Conservation (phyloP, 306 rosid species). For the Casuarina equisetifolia region DNA sequence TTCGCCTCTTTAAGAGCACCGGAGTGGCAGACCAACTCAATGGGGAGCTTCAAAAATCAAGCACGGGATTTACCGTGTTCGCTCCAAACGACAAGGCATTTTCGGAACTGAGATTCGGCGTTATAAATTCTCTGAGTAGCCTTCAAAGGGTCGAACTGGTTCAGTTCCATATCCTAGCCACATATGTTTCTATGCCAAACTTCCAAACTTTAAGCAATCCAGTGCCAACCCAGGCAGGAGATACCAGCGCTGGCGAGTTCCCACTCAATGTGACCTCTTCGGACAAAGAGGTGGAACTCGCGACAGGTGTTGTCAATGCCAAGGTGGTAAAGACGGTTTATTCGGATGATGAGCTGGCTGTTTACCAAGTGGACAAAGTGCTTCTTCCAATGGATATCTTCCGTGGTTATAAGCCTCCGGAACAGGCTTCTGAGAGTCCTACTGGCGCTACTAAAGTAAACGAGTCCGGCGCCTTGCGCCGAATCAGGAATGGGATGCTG, state of each 20-base stretch:
- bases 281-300: slow-evolving; percentile 44
- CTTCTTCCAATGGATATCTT: slow-evolving; percentile 45
- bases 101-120: slow-evolving; percentile 32
- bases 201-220: slow-evolving; percentile 55
- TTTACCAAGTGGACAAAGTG: slow-evolving; percentile 50
- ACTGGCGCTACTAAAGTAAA: background rate
- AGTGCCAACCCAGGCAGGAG: slow-evolving; percentile 52
- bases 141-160: slow-evolving; percentile 43
- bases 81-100: slow-evolving; percentile 36
- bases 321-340: slow-evolving; percentile 41
- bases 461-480: slow-evolving; percentile 18
- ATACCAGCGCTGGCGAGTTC: slow-evolving; percentile 28
- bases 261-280: slow-evolving; percentile 47
- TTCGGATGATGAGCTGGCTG: slow-evolving; percentile 40
- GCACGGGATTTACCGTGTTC: slow-evolving; percentile 24
- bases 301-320: slow-evolving; percentile 53
- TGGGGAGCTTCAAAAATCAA: slow-evolving; percentile 34
- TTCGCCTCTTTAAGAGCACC: slow-evolving; percentile 43
- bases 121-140: slow-evolving; percentile 30
- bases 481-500: slow-evolving; percentile 16
- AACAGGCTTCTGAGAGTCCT: slow-evolving; percentile 11
- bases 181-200: slow-evolving; percentile 40
- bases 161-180: slow-evolving; percentile 49
- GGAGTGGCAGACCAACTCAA: slow-evolving; percentile 40
- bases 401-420: slow-evolving; percentile 33